Percentiles rank a stretch among this genome's conserved stretches.
phyloP scores from a whole-genome alignment of 805 yeast species.

The Saturnispora dispora region DNA sequence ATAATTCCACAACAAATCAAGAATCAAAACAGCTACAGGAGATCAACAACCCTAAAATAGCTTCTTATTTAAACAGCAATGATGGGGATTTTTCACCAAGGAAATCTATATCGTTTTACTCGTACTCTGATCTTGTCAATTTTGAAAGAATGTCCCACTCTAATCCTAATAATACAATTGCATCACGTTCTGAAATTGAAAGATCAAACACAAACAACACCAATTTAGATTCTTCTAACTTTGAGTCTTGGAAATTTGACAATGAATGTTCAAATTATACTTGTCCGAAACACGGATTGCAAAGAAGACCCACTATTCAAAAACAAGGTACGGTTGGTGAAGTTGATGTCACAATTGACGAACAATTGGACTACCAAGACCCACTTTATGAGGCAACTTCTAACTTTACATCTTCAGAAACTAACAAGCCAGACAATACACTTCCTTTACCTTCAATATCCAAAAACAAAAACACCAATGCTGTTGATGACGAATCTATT shows the following conservation, averaged over 20 bases:
- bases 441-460: background rate
- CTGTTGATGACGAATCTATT: conserved; percentile 9
- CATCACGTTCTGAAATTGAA: conserved; percentile 1
- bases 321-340: conserved; percentile 13
- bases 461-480: background rate
- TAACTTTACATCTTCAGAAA: background rate
- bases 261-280: background rate
- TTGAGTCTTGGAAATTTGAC: conserved; percentile 2
- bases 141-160: conserved; percentile 18
- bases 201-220: background rate
- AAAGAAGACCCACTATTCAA: conserved; percentile 8
- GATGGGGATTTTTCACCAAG: conserved; percentile 9
- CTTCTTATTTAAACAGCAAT: background rate
- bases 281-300: conserved; percentile 9
- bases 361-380: conserved; percentile 4
- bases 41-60: background rate
- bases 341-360: conserved; percentile 10
- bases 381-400: background rate
- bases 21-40: background rate
- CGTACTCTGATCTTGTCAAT: conserved; percentile 26
- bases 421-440: background rate
- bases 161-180: background rate
- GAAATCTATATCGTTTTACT: conserved; percentile 26
- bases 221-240: background rate
- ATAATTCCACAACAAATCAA: background rate